Conservation (phyloP, 2,329 filamentous ascomycete genomes). For the Harringtonia aguacate region DNA sequence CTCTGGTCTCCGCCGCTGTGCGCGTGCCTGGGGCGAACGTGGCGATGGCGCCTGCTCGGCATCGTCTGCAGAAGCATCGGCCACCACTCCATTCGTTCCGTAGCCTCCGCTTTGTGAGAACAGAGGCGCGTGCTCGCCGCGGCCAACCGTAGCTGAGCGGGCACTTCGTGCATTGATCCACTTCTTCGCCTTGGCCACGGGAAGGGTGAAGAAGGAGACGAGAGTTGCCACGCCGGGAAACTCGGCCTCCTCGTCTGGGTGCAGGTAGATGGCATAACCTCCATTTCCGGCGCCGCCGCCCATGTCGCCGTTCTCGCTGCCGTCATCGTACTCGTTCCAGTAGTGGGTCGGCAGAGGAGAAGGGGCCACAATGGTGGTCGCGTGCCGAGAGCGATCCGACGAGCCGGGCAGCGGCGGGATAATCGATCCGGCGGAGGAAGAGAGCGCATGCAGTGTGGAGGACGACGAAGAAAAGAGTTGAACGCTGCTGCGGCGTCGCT, state of each 20-base stretch:
- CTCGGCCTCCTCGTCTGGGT: conserved; percentile 50
- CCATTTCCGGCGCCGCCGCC: conserved; percentile 44
- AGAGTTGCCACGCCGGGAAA: conserved; percentile 57
- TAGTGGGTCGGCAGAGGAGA: conserved; percentile 37
- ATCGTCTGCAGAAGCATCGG: neutral
- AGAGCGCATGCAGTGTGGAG: conserved; percentile 10
- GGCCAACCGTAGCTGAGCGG: conserved; percentile 1
- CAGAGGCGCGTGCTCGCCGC: conserved; percentile 17
- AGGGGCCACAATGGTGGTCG: neutral
- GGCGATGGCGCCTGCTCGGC: neutral
- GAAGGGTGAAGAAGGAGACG: conserved; percentile 36
- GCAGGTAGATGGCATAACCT: conserved; percentile 63
- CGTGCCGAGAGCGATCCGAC: neutral
- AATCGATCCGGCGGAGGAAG: conserved; percentile 10
- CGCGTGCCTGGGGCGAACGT: too few species aligned
- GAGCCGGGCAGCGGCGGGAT: neutral
- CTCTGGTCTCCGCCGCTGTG: too few species aligned
- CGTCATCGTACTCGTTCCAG: conserved; percentile 83
- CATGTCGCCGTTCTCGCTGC: conserved; percentile 53
- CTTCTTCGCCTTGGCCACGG: conserved; percentile 38
- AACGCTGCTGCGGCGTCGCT: neutral
- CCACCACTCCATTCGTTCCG: neutral
- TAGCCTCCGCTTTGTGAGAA: conserved; percentile 14
- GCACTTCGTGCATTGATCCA: conserved; percentile 30
- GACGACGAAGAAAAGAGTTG: conserved; percentile 13